Percentiles rank a stretch among this genome's conserved stretches.
phyloP scores from a whole-genome alignment of 441 rosid species.

The Populus hybrid region DNA sequence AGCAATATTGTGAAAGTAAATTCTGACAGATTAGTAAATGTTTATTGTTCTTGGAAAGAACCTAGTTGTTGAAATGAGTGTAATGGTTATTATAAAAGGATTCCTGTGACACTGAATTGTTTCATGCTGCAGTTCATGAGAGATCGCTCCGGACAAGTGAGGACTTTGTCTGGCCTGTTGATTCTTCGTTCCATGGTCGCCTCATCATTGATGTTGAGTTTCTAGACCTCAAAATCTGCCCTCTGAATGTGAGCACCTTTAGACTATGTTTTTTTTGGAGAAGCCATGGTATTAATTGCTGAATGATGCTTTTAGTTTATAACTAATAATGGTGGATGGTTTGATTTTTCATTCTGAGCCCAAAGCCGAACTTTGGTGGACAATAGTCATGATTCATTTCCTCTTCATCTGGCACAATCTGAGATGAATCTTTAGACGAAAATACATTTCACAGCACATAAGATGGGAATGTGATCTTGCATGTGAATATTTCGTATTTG shows the following conservation, averaged over 20 bases:
- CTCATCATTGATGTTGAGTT: constrained; percentile 88
- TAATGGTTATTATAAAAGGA: neutral
- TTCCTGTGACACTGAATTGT: neutral
- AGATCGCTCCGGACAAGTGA: constrained; percentile 65
- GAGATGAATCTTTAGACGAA: neutral
- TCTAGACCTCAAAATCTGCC: constrained; percentile 69
- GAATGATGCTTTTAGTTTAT: neutral
- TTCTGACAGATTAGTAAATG: neutral
- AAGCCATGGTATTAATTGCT: neutral
- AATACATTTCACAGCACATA: neutral
- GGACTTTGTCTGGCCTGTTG: constrained; percentile 84
- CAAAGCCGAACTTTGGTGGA: no score
- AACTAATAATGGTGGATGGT: neutral
- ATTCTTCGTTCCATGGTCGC: constrained; percentile 61
- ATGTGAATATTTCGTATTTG: neutral
- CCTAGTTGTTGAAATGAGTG: neutral
- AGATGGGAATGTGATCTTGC: neutral
- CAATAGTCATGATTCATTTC: neutral
- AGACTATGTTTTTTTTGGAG: neutral
- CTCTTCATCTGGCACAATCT: neutral
- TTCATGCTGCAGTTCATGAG: constrained; percentile 58
- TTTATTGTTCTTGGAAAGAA: neutral
- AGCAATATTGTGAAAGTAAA: neutral
- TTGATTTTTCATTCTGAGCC: neutral
- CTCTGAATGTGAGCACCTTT: constrained; percentile 55